phyloP scores from a whole-genome alignment of 306 rosid genomes.

The Malus orientalis region DNA sequence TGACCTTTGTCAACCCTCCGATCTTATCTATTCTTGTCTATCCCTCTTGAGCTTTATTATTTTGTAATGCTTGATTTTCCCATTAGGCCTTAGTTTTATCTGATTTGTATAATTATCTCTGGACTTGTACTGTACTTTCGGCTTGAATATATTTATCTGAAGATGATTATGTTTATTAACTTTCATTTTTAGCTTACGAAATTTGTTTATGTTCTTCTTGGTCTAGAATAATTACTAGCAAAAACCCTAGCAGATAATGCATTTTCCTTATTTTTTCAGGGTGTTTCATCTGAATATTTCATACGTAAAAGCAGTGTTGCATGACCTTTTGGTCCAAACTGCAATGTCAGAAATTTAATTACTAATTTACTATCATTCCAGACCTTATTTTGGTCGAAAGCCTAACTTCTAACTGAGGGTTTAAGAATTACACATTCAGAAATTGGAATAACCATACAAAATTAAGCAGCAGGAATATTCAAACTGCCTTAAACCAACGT shows the following conservation, averaged over 20 bases:
- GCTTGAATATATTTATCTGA: background rate
- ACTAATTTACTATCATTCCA: no score
- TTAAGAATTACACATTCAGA: no score
- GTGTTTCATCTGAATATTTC: background rate
- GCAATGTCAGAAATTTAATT: background rate
- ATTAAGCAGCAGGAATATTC: no score
- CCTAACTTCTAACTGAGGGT: no score
- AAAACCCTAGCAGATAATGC: background rate
- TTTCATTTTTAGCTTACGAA: background rate
- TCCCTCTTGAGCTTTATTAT: conserved; percentile 66
- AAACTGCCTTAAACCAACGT: no score
- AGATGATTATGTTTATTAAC: background rate
- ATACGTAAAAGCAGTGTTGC: background rate
- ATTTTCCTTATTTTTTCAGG: background rate
- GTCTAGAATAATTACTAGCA: no score
- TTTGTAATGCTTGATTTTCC: background rate
- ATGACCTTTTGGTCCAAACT: background rate
- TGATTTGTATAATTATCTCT: background rate
- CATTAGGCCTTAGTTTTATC: background rate
- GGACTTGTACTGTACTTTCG: background rate
- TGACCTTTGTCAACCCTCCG: conserved; percentile 10
- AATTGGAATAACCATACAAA: no score
- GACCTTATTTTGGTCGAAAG: no score
- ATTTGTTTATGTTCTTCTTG: background rate
- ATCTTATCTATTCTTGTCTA: background rate